These are phyloP conservation scores for Lodderomyces pseudojiufengensis DNA, from an alignment of 1,139 yeast species.

Conservation along the genomic window DNA sequence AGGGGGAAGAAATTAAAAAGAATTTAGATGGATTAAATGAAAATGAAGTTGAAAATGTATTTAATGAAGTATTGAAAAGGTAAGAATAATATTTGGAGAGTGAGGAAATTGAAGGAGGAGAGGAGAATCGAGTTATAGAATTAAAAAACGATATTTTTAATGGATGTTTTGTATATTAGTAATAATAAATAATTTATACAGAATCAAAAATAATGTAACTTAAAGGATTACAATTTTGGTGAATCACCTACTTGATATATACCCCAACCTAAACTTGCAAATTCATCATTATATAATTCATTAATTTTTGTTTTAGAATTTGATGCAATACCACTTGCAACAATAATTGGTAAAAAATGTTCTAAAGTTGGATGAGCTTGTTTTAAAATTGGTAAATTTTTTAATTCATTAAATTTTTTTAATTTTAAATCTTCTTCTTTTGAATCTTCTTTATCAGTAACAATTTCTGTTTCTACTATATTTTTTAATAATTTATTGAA, in stretches of 20 bases:
- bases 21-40: conserved; percentile 46
- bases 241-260: conserved; percentile 45
- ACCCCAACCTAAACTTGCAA: conserved; percentile 64
- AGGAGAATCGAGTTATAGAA: neutral
- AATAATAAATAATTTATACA: too few relatives aligned
- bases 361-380: conserved; percentile 73
- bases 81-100: conserved; percentile 1
- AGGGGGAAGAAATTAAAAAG: conserved; percentile 41
- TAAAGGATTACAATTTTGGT: conserved; percentile 4
- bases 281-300: conserved; percentile 44
- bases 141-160: neutral
- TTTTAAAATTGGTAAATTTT: conserved; percentile 30
- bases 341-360: conserved; percentile 67
- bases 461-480: conserved; percentile 31
- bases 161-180: neutral
- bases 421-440: conserved; percentile 10
- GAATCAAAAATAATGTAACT: too few relatives aligned
- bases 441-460: too few relatives aligned
- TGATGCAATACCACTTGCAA: conserved; percentile 58
- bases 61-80: conserved; percentile 36
- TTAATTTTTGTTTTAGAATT: conserved; percentile 29
- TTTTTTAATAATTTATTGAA: conserved; percentile 46
- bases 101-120: too few relatives aligned
- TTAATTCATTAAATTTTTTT: conserved; percentile 13
- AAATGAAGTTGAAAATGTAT: conserved; percentile 35